Evolutionary conservation across 371 early-diverging fungal species (phyloP).

Genomic region (Parasitella parasitica): DNA sequence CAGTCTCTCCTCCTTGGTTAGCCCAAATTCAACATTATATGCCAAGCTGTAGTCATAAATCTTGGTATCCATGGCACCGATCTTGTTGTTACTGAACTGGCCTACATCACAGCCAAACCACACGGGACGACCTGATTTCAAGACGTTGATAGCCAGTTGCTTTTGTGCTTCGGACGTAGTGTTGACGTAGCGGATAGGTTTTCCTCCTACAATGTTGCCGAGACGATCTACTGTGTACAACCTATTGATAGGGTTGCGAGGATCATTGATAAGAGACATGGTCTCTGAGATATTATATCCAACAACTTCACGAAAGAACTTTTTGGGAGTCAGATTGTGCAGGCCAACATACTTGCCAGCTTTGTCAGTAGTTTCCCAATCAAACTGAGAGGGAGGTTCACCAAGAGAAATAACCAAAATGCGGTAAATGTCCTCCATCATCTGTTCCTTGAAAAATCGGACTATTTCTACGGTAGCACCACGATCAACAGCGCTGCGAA

Average conservation of each 20-base stretch:
- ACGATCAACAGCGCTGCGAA: slow-evolving; percentile 50
- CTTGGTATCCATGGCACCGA: slow-evolving; percentile 68
- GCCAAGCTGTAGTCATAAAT: slow-evolving; percentile 67
- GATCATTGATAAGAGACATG: slow-evolving; percentile 78
- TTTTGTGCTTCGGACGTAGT: slow-evolving; percentile 59
- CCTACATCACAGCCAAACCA: slow-evolving; percentile 88
- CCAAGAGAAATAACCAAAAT: slow-evolving; percentile 73
- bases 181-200: slow-evolving; percentile 71
- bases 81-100: slow-evolving; percentile 37
- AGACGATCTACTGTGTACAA: slow-evolving; percentile 77
- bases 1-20: slow-evolving; percentile 73
- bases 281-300: slow-evolving; percentile 62
- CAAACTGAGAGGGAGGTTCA: slow-evolving; percentile 71
- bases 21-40: slow-evolving; percentile 61
- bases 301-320: slow-evolving; percentile 66
- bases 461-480: slow-evolving; percentile 44
- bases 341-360: slow-evolving; percentile 65
- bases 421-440: slow-evolving; percentile 71
- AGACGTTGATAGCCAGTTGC: slow-evolving; percentile 56
- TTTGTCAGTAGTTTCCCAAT: slow-evolving; percentile 73
- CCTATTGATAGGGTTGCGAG: slow-evolving; percentile 61
- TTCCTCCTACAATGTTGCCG: slow-evolving; percentile 78
- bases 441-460: slow-evolving; percentile 53
- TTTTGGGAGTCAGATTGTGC: slow-evolving; percentile 61
- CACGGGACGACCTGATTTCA: slow-evolving; percentile 67